phyloP scores from a whole-genome alignment of 176 grass and related monocot species.

The Alopecurus myosuroides region DNA sequence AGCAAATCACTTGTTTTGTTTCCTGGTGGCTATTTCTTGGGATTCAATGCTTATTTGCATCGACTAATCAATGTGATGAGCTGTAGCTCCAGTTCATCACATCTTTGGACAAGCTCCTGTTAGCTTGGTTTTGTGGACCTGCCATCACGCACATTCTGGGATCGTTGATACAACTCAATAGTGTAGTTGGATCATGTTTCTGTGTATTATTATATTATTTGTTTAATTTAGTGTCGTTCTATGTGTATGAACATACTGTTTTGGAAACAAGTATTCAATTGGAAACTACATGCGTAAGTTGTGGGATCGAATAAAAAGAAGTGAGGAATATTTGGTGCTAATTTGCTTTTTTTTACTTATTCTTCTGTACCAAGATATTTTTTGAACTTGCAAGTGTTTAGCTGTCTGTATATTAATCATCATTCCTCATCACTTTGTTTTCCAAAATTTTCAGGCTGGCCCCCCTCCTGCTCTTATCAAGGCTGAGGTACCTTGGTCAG shows the following conservation, averaged over 20 bases:
- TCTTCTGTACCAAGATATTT: background rate
- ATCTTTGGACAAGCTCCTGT: background rate
- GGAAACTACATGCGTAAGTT: background rate
- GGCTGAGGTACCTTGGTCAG: conserved; percentile 95
- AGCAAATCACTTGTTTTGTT: background rate
- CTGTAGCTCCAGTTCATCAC: background rate
- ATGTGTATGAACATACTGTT: background rate
- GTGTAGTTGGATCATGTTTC: background rate
- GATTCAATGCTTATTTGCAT: background rate
- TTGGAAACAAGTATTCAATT: background rate
- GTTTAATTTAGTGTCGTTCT: background rate
- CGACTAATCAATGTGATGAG: background rate
- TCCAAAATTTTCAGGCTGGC: conserved; percentile 35
- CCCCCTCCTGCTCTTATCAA: conserved; percentile 64
- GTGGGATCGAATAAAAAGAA: background rate
- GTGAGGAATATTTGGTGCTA: background rate
- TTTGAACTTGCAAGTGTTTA: background rate
- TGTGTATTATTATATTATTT: background rate
- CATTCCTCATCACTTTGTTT: background rate
- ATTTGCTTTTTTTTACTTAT: background rate
- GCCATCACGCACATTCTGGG: background rate
- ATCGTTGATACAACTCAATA: background rate
- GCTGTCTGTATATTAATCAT: background rate
- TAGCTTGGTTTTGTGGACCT: background rate
- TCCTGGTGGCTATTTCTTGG: background rate